Base-by-base conservation (phyloP, 2,329 filamentous ascomycete genomes). In the Zalaria obscura region DNA sequence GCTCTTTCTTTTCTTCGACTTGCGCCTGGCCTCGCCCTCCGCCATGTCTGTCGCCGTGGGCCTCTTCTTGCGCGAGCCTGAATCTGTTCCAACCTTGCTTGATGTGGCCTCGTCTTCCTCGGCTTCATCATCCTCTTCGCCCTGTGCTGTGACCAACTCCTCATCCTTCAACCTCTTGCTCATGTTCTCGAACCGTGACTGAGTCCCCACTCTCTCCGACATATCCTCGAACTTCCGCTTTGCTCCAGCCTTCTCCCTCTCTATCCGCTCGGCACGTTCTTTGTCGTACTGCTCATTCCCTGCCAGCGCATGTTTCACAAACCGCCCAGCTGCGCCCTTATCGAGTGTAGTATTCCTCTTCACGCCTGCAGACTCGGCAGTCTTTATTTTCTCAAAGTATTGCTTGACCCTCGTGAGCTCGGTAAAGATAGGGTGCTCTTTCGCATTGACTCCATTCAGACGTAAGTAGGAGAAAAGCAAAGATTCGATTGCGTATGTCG, bases 341-440 rank as follows among this genome's bases (percentile, higher is more conserved):
- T 95, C 73, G 25, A 82, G 55, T 25, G 61, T 75, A 47, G 84
- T 64, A 1, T 66, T 72, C 28, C 72, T 70, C 53, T 75, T 68
- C 40, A 66, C 61, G 3, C 72, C 70, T 1, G 75, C 73, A 26
- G 68, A 72, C 61, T 95, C 87, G 3, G 77, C 73, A 9, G 70
- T 68, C 56, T 91, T 85, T 58, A 96, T 89, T 67, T 96, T 98
- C 45, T 75, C 77, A 63, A 94, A 93, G 61, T 96, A 96, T 57
- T 87, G 82, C 60, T 80, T 86, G 41, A 96, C 80, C 43, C 91
- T 78, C 44, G 77, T 80, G 47, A 98, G 73, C 66, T 98, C 91
- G 45, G 73, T 73, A 63, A 86, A 91, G 45, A 98, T 76, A 27
- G 84, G 74, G 57, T 96, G 89, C 40, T 82, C 72, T 59, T 83